Evolutionary conservation across 805 yeast genomes (phyloP).

Genomic region (Cyberlindnera sargentensis): DNA sequence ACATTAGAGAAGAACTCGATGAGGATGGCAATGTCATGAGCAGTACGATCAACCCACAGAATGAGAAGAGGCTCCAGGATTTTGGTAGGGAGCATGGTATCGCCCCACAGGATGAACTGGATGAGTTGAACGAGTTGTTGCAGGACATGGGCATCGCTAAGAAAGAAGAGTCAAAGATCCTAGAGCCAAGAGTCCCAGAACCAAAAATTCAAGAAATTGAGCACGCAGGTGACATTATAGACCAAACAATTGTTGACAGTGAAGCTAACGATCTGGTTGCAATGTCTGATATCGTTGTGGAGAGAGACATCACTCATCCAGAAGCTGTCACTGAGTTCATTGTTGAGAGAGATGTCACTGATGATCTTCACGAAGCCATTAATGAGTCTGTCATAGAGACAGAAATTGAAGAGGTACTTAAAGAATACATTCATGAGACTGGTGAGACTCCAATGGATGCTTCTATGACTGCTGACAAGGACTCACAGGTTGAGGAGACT

Average conservation of each 20-base stretch:
- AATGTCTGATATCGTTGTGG: background rate
- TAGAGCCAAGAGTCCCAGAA: background rate
- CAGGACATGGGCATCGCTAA: conserved; percentile 20
- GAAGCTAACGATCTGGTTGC: background rate
- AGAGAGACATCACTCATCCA: background rate
- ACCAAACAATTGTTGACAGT: too few relatives aligned
- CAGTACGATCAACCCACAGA: conserved; percentile 36
- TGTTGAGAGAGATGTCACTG: background rate
- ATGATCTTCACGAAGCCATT: background rate
- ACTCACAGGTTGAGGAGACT: too few relatives aligned
- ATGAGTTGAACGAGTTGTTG: conserved; percentile 26
- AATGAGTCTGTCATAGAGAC: too few relatives aligned
- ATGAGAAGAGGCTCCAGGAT: conserved; percentile 18
- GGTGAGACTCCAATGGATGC: too few relatives aligned
- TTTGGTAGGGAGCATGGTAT: conserved; percentile 16
- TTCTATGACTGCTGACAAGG: too few relatives aligned
- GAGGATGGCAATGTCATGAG: conserved; percentile 68
- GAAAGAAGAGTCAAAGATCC: background rate
- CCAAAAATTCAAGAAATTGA: background rate
- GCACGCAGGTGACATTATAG: background rate
- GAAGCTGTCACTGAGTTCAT: background rate
- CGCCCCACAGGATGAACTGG: conserved; percentile 9
- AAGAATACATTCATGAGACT: too few relatives aligned
- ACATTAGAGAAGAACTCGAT: conserved; percentile 77
- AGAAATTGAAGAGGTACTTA: too few relatives aligned